Evolutionary conservation across 2,329 filamentous ascomycete species (phyloP), one percentile per base, ranked within the genome.

Genomic region (Alternaria solani): DNA sequence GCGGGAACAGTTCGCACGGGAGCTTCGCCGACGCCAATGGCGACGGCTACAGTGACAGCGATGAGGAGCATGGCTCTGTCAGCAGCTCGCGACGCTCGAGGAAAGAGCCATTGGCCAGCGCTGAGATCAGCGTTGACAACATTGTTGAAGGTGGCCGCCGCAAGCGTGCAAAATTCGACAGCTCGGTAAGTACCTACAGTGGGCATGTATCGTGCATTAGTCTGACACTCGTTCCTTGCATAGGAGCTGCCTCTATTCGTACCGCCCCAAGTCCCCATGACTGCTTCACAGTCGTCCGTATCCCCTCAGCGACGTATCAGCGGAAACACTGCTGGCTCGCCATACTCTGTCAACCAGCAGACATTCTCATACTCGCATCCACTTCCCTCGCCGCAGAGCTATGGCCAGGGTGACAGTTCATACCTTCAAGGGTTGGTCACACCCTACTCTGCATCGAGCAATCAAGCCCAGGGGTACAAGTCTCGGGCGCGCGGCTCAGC

Each of bases 101-200:
- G 79, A 88, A 85, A 66, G 94, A 97, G 73, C 91, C 93, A 66
- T 88, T 97, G 72, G 93, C 92, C 49, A 97, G 93, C 77, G 96
- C 95, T 16, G 95, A 99, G 71, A 99, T 99, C 75, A 98, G 94
- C 78, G 88, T 97, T 69, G 94, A 97, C 71, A 99, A 99, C 78
- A 98, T 99, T 79, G 91, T 99, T 63, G 94, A 98, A 81, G 95
- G 96, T 75, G 94, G 94, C 68, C 90, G 95, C 79, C 90, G 95
- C 76, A 97, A 98, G 84, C 89, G 93, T 75, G 92, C 94, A 72
- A 97, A 97, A 81, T 90, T 90, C 82, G 94, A 98, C 80, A 98
- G 94, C 83, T 97, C 94, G 81, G 94, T 98, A 90, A 89, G 94
- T 85, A 57, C 46, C 65, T 43, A 55, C 47, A 59, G 43, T 43